phyloP scores from a whole-genome alignment of 129 eudicot species.

The Helianthus tuberosus region DNA sequence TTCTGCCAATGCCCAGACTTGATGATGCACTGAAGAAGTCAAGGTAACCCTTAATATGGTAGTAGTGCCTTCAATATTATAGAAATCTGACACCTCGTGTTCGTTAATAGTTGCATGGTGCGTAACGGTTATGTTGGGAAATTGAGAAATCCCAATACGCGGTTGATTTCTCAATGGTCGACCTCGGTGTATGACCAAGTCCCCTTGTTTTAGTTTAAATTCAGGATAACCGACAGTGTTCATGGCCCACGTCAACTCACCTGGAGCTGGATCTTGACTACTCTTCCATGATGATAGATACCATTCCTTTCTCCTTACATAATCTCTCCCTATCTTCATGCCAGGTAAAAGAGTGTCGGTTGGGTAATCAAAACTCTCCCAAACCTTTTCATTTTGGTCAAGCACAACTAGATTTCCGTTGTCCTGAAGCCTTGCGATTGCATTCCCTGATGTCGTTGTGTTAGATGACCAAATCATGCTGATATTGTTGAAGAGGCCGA shows the following conservation, averaged over 20 bases:
- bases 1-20: conserved; percentile 31
- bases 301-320: conserved; percentile 22
- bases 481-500: conserved; percentile 14
- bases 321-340: conserved; percentile 40
- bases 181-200: conserved; percentile 1
- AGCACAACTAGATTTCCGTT: conserved; percentile 34
- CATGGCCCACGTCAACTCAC: conserved; percentile 25
- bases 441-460: not conserved
- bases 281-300: conserved; percentile 46
- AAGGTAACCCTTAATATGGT: conserved; percentile 2
- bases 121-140: not conserved
- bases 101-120: conserved; percentile 10
- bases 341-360: conserved; percentile 40
- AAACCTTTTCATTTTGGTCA: conserved; percentile 2
- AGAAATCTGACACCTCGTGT: conserved; percentile 23
- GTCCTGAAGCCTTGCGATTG: conserved; percentile 22
- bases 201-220: conserved; percentile 8
- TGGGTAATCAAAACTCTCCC: conserved; percentile 57
- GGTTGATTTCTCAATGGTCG: conserved; percentile 32
- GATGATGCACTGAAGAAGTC: conserved; percentile 22
- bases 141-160: conserved; percentile 26
- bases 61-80: conserved; percentile 12
- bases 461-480: conserved; percentile 36
- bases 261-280: conserved; percentile 40
- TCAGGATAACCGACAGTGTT: conserved; percentile 39